Percentiles rank a stretch among this genome's conserved stretches.
Conservation (phyloP, 1,284 basidiomycete genomes). For the Ceratobasidium sp. region DNA sequence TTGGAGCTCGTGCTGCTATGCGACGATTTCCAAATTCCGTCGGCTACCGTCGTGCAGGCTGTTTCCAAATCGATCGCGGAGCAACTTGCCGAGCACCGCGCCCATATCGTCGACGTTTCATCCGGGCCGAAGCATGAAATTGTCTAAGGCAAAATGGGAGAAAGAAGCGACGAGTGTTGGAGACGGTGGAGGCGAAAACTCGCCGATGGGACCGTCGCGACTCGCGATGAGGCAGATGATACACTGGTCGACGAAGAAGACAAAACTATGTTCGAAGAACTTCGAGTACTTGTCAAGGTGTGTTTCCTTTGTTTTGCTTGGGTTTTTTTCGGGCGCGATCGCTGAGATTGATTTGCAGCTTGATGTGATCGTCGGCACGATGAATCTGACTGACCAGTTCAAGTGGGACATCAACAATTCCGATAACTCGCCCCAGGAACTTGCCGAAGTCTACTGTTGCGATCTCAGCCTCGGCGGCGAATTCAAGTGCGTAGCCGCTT, state of each 20-base stretch:
- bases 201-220: slow-evolving; percentile 51
- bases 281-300: slow-evolving; percentile 92
- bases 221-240: slow-evolving; percentile 51
- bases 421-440: slow-evolving; percentile 87
- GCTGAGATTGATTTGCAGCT: slow-evolving; percentile 63
- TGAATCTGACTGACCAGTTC: slow-evolving; percentile 96
- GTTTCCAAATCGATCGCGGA: slow-evolving; percentile 82
- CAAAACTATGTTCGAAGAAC: slow-evolving; percentile 73
- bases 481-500: slow-evolving; percentile 73
- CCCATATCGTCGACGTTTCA: slow-evolving; percentile 43
- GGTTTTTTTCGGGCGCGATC: slow-evolving; percentile 24
- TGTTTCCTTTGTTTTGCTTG: slow-evolving; percentile 46
- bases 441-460: slow-evolving; percentile 86
- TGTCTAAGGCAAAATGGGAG: slow-evolving; percentile 36
- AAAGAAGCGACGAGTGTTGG: slow-evolving; percentile 72
- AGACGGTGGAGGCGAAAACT: slow-evolving; percentile 70
- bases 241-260: slow-evolving; percentile 59
- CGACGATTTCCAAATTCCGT: slow-evolving; percentile 87
- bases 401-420: slow-evolving; percentile 95
- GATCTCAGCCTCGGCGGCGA: slow-evolving; percentile 94
- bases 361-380: slow-evolving; percentile 93
- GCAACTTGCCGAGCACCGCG: slow-evolving; percentile 82
- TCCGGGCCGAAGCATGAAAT: slow-evolving; percentile 22
- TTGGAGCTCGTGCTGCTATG: slow-evolving; percentile 85
- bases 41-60: slow-evolving; percentile 78